phyloP scores from a whole-genome alignment of 1,284 basidiomycete genomes.

The Fomitopsis palustris region DNA sequence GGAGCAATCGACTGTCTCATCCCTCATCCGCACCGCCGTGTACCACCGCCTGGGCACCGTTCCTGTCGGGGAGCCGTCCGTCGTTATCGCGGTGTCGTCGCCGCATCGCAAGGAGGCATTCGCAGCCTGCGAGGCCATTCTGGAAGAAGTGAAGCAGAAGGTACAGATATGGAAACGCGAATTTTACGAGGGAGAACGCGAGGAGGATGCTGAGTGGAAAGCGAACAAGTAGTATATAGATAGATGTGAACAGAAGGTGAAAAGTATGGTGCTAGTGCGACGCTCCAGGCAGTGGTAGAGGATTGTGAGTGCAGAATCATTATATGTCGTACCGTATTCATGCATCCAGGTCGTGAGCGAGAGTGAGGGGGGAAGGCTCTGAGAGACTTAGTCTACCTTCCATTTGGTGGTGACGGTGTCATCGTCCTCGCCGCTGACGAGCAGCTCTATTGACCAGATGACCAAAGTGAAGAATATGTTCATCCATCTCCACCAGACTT shows the following conservation, averaged over 20 bases:
- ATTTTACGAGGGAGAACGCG: conserved; percentile 67
- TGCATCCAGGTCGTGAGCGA: not conserved
- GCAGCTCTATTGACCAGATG: conserved; percentile 77
- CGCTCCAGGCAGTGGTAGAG: not conserved
- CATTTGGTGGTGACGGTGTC: conserved; percentile 67
- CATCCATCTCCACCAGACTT: conserved; percentile 88
- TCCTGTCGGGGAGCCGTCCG: conserved; percentile 76
- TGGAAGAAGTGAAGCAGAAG: conserved; percentile 81
- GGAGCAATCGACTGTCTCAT: conserved; percentile 20
- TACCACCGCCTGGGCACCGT: conserved; percentile 81
- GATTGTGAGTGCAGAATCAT: not conserved
- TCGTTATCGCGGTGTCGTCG: conserved; percentile 84
- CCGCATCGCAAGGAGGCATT: conserved; percentile 84
- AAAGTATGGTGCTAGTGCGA: not conserved
- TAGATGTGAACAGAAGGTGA: not conserved
- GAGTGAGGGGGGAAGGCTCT: not conserved
- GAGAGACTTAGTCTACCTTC: conserved; percentile 63
- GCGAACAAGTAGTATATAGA: conserved; percentile 41
- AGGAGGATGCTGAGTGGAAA: conserved; percentile 72
- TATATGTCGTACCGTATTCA: conserved; percentile 2
- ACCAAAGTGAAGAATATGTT: conserved; percentile 81
- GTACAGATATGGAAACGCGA: conserved; percentile 91
- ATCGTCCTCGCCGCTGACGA: conserved; percentile 77
- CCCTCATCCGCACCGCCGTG: conserved; percentile 54
- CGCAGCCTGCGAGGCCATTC: conserved; percentile 72